These are phyloP conservation scores for Castanospermum australe DNA, from an alignment of 306 rosid species.

Conservation along the genomic window DNA sequence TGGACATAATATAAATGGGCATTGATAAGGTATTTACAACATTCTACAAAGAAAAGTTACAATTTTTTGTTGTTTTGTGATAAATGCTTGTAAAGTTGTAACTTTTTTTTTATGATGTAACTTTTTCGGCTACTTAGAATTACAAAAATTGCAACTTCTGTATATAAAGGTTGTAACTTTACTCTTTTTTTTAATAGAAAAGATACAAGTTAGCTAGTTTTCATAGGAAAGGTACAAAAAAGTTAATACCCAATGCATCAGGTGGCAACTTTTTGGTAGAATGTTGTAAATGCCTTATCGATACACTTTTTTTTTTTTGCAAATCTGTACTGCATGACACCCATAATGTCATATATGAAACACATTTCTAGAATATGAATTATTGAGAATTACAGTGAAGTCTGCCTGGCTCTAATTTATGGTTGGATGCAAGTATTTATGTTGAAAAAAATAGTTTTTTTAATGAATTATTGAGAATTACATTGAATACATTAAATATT, in stretches of 20 bases:
- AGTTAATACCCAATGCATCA: not conserved
- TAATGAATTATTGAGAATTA: too few species aligned
- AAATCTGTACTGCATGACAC: not conserved
- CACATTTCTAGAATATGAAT: not conserved
- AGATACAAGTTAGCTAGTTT: not conserved
- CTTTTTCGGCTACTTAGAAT: not conserved
- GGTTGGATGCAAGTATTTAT: conserved; percentile 1
- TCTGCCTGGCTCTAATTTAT: not conserved
- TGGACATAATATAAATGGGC: not conserved
- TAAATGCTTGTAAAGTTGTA: not conserved
- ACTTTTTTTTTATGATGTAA: too few species aligned
- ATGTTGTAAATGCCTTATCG: not conserved
- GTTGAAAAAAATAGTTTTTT: not conserved
- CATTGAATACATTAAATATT: too few species aligned
- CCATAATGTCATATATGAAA: not conserved
- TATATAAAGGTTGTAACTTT: not conserved
- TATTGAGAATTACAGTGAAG: not conserved
- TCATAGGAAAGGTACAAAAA: not conserved
- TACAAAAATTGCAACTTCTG: not conserved
- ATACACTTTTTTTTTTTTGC: not conserved
- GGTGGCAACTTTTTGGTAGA: not conserved
- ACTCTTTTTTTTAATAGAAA: not conserved
- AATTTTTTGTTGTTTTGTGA: not conserved
- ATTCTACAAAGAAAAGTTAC: not conserved
- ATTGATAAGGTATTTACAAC: not conserved